A percentile compares a stretch with the other conserved stretches of the same genome.
phyloP scores from a whole-genome alignment of 352 stramenopile genomes.

The Thalassiosira allenii region DNA sequence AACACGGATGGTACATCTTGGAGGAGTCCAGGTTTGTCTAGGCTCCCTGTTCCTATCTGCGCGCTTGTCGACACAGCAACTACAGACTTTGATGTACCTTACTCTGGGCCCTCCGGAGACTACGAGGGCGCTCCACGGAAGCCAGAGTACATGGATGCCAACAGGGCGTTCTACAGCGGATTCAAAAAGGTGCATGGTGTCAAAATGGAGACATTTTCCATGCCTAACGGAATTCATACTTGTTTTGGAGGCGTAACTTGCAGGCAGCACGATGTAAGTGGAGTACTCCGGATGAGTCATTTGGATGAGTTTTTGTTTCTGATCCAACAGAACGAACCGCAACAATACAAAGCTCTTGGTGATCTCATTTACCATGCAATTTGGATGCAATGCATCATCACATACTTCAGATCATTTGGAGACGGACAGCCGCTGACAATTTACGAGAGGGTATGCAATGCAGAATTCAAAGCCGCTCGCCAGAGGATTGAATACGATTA shows the following conservation, averaged over 20 bases:
- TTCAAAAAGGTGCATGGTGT: conserved; percentile 51
- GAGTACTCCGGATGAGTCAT: conserved; percentile 23
- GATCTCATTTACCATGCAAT: conserved; percentile 18
- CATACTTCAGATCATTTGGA: conserved; percentile 19
- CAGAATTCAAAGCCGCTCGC: conserved; percentile 9
- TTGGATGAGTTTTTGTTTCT: conserved; percentile 29
- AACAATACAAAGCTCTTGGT: conserved; percentile 23
- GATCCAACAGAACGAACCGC: conserved; percentile 7
- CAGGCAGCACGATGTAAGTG: conserved; percentile 7
- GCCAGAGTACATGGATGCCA: conserved; percentile 1
- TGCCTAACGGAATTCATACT: conserved; percentile 46
- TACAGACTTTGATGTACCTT: conserved; percentile 21
- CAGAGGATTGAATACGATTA: conserved; percentile 38
- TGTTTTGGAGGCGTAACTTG: conserved; percentile 27
- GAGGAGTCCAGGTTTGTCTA: conserved; percentile 5
- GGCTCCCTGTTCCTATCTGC: conserved; percentile 47
- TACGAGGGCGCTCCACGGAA: conserved; percentile 28
- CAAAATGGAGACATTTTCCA: conserved; percentile 43
- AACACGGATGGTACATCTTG: conserved; percentile 7
- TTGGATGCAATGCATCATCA: conserved; percentile 9
- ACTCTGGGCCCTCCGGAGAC: conserved; percentile 49
- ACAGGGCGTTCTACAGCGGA: conserved; percentile 39
- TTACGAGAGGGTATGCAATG: conserved; percentile 17
- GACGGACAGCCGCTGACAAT: not conserved
- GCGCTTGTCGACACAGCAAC: conserved; percentile 48